Conservation (phyloP, 768 basidiomycete species). For the Botryobasidium botryosum region DNA sequence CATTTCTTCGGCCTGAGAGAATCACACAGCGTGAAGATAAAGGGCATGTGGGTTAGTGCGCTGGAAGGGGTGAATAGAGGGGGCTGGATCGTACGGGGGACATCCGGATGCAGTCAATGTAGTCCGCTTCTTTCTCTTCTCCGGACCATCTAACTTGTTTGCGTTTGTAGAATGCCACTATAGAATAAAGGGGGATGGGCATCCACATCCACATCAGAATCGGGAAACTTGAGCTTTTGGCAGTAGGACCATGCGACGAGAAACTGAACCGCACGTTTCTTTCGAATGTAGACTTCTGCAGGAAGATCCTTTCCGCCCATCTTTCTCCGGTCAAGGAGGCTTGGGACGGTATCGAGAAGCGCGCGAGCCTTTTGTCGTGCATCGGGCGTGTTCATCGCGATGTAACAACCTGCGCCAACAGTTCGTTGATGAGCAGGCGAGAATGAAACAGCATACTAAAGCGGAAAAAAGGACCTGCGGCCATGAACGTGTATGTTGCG, state of each 20-base stretch:
- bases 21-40: too few relatives aligned
- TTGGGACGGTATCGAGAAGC: conserved; percentile 45
- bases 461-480: conserved; percentile 31
- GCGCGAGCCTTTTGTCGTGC: conserved; percentile 34
- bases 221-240: neutral
- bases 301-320: conserved; percentile 52
- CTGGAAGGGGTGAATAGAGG: neutral
- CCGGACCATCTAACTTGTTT: conserved; percentile 44
- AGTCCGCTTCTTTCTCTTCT: conserved; percentile 31
- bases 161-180: conserved; percentile 59
- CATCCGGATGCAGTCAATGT: conserved; percentile 39
- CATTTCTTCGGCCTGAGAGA: conserved; percentile 37
- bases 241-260: neutral
- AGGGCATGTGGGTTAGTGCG: too few relatives aligned
- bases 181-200: neutral
- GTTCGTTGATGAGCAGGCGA: neutral
- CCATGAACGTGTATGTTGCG: conserved; percentile 61
- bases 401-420: conserved; percentile 34
- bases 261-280: conserved; percentile 38
- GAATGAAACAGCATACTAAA: neutral
- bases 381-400: conserved; percentile 36
- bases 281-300: conserved; percentile 61
- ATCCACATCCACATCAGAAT: conserved; percentile 1
- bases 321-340: conserved; percentile 40
- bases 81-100: conserved; percentile 23